Percentiles rank a stretch among this genome's conserved stretches.
Evolutionary conservation across 1,284 basidiomycete genomes (phyloP).

Genomic region (Agaricales sp.): DNA sequence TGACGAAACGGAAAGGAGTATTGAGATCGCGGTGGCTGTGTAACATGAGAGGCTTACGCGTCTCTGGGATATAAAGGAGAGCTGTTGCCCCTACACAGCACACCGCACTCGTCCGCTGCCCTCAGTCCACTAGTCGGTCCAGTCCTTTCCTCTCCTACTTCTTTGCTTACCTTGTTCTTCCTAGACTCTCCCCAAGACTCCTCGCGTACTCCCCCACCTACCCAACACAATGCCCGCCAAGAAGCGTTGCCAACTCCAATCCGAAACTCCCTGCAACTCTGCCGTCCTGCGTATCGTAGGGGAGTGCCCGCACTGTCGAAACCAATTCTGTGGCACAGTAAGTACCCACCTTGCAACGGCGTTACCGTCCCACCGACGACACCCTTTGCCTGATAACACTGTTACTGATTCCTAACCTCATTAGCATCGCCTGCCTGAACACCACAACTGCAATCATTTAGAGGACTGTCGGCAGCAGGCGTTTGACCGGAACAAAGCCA

Average conservation of each 20-base stretch:
- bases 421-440: slow-evolving; percentile 77
- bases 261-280: slow-evolving; percentile 61
- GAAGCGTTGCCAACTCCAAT: slow-evolving; percentile 74
- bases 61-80: neutral
- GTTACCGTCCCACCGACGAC: neutral
- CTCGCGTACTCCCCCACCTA: slow-evolving; percentile 9
- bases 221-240: slow-evolving; percentile 55
- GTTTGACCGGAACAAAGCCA: slow-evolving; percentile 77
- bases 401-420: slow-evolving; percentile 2
- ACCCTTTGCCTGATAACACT: slow-evolving; percentile 12
- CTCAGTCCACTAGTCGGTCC: neutral
- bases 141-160: slow-evolving; percentile 1
- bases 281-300: slow-evolving; percentile 75
- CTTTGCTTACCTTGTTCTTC: slow-evolving; percentile 5
- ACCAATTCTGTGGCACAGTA: slow-evolving; percentile 68
- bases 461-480: slow-evolving; percentile 77
- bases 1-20: neutral
- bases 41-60: neutral
- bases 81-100: neutral
- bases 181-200: slow-evolving; percentile 1
- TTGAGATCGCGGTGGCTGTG: neutral
- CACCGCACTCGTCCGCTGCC: neutral
- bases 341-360: slow-evolving; percentile 22
- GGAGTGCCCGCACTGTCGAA: slow-evolving; percentile 68
- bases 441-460: slow-evolving; percentile 69